A percentile compares a stretch with the other conserved stretches of the same genome.
Conservation (phyloP, 1,284 basidiomycete species). For the Tilletia walkeri region DNA sequence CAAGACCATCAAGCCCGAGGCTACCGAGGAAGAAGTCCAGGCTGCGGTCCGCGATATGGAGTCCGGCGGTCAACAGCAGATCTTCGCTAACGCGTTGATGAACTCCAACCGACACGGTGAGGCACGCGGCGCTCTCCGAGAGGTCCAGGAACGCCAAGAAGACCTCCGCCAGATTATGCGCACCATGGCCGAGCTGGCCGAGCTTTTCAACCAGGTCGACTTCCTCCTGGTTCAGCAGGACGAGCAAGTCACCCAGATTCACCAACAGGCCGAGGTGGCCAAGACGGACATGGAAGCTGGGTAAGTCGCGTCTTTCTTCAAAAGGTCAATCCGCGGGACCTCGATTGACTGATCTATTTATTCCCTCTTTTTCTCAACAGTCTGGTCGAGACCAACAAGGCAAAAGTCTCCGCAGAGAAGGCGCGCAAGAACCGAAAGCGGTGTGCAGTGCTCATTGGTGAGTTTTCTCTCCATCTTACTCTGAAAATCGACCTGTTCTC, state of each 20-base stretch:
- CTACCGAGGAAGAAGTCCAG: constrained; percentile 76
- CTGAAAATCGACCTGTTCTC: background rate
- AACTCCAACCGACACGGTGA: constrained; percentile 79
- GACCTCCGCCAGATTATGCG: constrained; percentile 83
- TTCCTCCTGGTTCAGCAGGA: constrained; percentile 55
- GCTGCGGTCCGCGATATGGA: constrained; percentile 73
- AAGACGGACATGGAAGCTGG: constrained; percentile 50
- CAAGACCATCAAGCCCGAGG: constrained; percentile 88
- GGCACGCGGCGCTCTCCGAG: constrained; percentile 77
- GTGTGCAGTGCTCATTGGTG: constrained; percentile 27
- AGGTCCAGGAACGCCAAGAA: constrained; percentile 85
- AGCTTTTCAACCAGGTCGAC: constrained; percentile 73
- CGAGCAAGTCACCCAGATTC: constrained; percentile 51
- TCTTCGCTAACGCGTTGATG: constrained; percentile 80
- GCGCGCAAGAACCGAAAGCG: constrained; percentile 68
- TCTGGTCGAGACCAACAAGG: constrained; percentile 64
- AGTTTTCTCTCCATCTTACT: background rate
- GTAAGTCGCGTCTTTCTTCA: background rate
- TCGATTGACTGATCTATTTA: background rate
- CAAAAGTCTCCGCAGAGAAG: constrained; percentile 70
- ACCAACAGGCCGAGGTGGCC: constrained; percentile 44
- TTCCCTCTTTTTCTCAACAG: constrained; percentile 45
- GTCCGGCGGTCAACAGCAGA: constrained; percentile 62
- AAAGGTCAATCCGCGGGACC: constrained; percentile 44
- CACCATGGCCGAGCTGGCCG: constrained; percentile 81